Evolutionary conservation across 371 early-diverging fungal species (phyloP).

Genomic region (Rhizopus arrhizus): DNA sequence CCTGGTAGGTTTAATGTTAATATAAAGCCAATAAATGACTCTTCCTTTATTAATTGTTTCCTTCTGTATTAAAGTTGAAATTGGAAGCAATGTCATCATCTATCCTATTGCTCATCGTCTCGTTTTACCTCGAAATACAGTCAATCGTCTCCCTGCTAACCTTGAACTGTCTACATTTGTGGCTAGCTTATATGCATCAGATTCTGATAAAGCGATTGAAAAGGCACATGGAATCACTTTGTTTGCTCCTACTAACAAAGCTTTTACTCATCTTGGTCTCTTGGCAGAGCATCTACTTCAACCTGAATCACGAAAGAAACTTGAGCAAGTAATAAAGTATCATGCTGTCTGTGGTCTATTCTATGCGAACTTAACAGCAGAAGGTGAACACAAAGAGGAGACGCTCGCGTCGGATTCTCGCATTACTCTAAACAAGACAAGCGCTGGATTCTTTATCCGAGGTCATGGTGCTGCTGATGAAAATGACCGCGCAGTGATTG

Average conservation of each 20-base stretch:
- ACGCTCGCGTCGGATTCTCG: conserved; percentile 39
- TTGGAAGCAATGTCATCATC: conserved; percentile 27
- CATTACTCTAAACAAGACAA: conserved; percentile 41
- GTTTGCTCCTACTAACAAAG: conserved; percentile 58
- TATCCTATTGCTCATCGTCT: conserved; percentile 40
- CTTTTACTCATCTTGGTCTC: conserved; percentile 54
- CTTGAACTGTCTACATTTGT: conserved; percentile 51
- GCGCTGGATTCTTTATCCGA: conserved; percentile 37
- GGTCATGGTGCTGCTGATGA: conserved; percentile 40
- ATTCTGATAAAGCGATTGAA: conserved; percentile 28
- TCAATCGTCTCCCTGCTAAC: conserved; percentile 37
- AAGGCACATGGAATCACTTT: conserved; percentile 51
- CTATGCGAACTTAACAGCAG: conserved; percentile 40
- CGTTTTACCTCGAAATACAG: conserved; percentile 35
- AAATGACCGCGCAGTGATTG: conserved; percentile 36
- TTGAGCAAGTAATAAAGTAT: conserved; percentile 48
- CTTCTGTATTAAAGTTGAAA: conserved; percentile 15
- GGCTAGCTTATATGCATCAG: conserved; percentile 47
- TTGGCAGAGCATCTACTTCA: conserved; percentile 51
- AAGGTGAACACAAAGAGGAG: conserved; percentile 37
- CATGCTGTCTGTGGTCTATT: conserved; percentile 43
- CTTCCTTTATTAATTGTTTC: not conserved
- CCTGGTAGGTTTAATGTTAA: conserved; percentile 18
- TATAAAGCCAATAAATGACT: too few species aligned
- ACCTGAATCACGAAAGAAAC: conserved; percentile 38